phyloP scores from a whole-genome alignment of 192 early-diverging fungal species.

The Haplosporangium gracile region DNA sequence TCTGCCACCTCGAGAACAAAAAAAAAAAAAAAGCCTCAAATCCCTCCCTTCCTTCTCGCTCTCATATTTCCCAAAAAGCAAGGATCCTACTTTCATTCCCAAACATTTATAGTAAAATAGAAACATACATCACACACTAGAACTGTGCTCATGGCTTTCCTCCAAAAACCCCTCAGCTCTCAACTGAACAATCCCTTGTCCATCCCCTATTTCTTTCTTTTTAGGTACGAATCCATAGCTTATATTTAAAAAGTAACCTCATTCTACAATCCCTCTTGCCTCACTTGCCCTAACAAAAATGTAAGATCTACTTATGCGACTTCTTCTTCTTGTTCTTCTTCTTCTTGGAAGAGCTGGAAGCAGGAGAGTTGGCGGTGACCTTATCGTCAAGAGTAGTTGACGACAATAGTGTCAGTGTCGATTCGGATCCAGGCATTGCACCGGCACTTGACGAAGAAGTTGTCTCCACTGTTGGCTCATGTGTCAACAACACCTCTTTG shows the following conservation, averaged over 20 bases:
- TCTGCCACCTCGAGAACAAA: too few species aligned
- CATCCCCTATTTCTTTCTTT: too few species aligned
- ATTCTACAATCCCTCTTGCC: neutral
- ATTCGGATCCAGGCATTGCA: constrained; percentile 8
- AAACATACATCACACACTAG: too few species aligned
- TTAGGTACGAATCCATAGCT: too few species aligned
- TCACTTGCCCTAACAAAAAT: neutral
- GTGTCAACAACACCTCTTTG: neutral
- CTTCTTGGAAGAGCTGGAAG: constrained; percentile 22
- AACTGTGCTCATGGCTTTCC: too few species aligned
- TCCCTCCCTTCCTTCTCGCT: too few species aligned
- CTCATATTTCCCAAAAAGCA: too few species aligned
- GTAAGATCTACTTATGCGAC: constrained; percentile 25
- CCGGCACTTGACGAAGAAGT: neutral
- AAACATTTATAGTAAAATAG: too few species aligned
- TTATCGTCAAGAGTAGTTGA: neutral
- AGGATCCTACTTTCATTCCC: too few species aligned
- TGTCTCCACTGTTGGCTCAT: neutral
- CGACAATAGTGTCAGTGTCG: constrained; percentile 9
- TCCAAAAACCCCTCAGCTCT: too few species aligned
- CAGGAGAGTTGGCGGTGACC: neutral
- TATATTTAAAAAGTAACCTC: neutral
- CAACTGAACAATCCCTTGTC: too few species aligned
- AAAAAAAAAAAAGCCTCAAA: too few species aligned
- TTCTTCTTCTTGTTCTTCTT: constrained; percentile 56